Evolutionary conservation across 164 flowering plant genomes (phyloP).

Genomic region (Tinospora cordifolia): DNA sequence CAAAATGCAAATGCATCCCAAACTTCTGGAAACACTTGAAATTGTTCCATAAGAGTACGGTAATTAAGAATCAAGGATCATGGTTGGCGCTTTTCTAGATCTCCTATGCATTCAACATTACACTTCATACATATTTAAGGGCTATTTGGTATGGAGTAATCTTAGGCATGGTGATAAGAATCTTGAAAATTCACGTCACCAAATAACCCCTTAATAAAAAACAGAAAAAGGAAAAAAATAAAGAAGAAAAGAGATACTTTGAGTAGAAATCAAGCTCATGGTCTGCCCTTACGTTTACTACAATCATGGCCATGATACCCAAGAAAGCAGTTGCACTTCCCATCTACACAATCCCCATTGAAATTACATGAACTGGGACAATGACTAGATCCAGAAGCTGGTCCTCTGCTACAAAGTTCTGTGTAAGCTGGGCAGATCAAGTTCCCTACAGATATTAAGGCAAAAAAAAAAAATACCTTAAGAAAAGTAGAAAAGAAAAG

Average conservation of each 20-base stretch:
- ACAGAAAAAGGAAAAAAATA: no score
- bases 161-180: no score
- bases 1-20: neutral
- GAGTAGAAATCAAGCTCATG: neutral
- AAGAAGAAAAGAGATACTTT: no score
- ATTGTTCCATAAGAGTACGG: neutral
- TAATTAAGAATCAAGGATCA: neutral
- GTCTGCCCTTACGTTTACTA: slow-evolving; percentile 58
- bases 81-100: neutral
- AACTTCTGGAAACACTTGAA: neutral
- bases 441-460: slow-evolving; percentile 43
- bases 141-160: no score
- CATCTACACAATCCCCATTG: slow-evolving; percentile 86
- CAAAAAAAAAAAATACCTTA: neutral
- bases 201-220: no score
- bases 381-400: slow-evolving; percentile 40
- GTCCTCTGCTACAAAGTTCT: slow-evolving; percentile 60
- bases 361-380: slow-evolving; percentile 73
- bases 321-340: slow-evolving; percentile 75
- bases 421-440: slow-evolving; percentile 82
- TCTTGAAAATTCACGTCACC: no score
- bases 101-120: neutral
- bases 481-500: neutral
- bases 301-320: slow-evolving; percentile 93
- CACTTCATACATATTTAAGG: neutral